Percentiles rank a stretch among this genome's conserved stretches.
Conservation (phyloP, 371 early-diverging fungal genomes). For the Apophysomyces elegans region DNA sequence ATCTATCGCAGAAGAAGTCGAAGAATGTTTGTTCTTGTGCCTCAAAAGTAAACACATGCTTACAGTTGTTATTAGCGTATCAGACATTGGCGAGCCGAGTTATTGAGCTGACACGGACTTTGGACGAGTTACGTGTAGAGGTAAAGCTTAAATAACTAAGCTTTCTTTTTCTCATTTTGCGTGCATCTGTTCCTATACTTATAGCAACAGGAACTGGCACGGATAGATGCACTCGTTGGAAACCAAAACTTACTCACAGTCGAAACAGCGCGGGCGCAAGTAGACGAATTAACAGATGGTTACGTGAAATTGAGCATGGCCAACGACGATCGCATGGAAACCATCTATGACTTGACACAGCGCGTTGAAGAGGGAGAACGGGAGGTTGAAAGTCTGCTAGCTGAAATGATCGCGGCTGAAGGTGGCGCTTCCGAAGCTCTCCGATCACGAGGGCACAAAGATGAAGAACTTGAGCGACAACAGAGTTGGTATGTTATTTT, state of each 20-base stretch:
- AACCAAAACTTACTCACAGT: constrained; percentile 4
- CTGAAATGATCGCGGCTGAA: background rate
- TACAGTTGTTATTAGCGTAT: background rate
- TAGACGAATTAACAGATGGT: constrained; percentile 13
- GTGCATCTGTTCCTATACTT: background rate
- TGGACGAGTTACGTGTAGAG: background rate
- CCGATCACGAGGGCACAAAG: background rate
- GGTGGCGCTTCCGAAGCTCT: background rate
- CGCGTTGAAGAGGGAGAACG: constrained; percentile 7
- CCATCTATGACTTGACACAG: background rate
- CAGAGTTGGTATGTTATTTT: background rate
- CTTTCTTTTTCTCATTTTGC: background rate
- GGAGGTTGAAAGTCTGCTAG: background rate
- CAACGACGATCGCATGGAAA: constrained; percentile 17
- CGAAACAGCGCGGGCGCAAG: constrained; percentile 18
- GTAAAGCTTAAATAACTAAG: background rate
- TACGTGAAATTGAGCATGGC: constrained; percentile 14
- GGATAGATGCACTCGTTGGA: constrained; percentile 11
- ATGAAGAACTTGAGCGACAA: background rate
- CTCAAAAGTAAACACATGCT: background rate
- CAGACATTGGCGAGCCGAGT: background rate
- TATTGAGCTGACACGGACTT: background rate
- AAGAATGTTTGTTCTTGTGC: background rate
- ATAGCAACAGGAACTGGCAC: constrained; percentile 11
- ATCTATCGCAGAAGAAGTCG: background rate